Conservation (phyloP, 371 early-diverging fungal species). For the Gilbertella persicaria region DNA sequence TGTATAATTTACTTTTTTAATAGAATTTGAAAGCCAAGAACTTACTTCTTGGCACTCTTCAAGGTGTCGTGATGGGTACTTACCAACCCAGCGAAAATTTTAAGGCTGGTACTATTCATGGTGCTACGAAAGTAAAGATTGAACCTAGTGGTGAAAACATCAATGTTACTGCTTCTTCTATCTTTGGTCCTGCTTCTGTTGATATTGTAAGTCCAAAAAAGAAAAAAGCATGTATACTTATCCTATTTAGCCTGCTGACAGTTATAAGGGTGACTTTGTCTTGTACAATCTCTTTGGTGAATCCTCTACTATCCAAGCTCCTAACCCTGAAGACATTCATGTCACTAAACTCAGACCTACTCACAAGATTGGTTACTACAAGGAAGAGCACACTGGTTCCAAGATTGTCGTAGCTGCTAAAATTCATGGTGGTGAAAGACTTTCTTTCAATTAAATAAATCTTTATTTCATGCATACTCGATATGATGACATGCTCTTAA, state of each 20-base stretch:
- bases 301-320: constrained; percentile 24
- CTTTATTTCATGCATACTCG: no score
- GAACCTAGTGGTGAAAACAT: constrained; percentile 21
- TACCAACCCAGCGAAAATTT: constrained; percentile 23
- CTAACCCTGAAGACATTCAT: constrained; percentile 36
- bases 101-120: constrained; percentile 21
- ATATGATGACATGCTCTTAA: no score
- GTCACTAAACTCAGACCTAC: constrained; percentile 25
- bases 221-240: neutral
- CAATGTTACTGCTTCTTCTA: constrained; percentile 26
- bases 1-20: neutral
- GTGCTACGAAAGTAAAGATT: constrained; percentile 25
- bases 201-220: constrained; percentile 22
- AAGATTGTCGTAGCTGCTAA: constrained; percentile 20
- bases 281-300: constrained; percentile 21
- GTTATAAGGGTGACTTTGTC: constrained; percentile 24
- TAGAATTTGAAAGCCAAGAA: constrained; percentile 29
- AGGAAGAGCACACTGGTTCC: constrained; percentile 19
- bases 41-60: constrained; percentile 21
- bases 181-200: constrained; percentile 23
- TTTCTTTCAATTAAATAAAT: constrained; percentile 11
- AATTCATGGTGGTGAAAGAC: constrained; percentile 20
- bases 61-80: constrained; percentile 29
- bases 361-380: constrained; percentile 32
- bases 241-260: constrained; percentile 29